phyloP scores from a whole-genome alignment of 495 filamentous ascomycete species.

The Poronia punctata region DNA sequence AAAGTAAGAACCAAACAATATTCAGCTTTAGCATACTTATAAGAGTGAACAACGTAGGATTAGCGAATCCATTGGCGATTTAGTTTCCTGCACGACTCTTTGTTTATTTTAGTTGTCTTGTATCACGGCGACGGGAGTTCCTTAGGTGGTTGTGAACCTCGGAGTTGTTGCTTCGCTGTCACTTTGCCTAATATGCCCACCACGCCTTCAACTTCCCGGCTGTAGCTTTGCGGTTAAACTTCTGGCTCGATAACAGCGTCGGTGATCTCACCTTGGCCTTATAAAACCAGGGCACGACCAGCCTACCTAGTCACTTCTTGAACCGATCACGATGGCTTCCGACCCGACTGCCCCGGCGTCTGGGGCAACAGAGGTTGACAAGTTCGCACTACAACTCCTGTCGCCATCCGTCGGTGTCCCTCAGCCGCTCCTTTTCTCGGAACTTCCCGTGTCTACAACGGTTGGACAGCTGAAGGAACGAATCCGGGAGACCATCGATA shows the following conservation, averaged over 20 bases:
- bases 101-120: too few species aligned
- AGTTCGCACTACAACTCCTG: conserved; percentile 54
- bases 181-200: conserved; percentile 4
- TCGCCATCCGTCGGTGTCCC: conserved; percentile 56
- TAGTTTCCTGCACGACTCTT: too few species aligned
- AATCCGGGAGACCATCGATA: conserved; percentile 49
- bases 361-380: conserved; percentile 13
- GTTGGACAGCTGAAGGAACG: conserved; percentile 53
- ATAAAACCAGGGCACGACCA: too few species aligned
- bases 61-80: too few species aligned
- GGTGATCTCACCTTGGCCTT: too few species aligned
- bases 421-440: conserved; percentile 45
- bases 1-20: not conserved
- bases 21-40: too few species aligned
- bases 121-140: too few species aligned
- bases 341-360: conserved; percentile 11
- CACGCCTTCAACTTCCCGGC: not conserved
- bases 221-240: too few species aligned
- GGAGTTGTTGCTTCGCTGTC: too few species aligned
- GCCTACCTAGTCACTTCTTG: too few species aligned
- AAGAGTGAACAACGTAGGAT: too few species aligned
- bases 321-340: conserved; percentile 21
- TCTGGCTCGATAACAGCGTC: too few species aligned
- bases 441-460: conserved; percentile 48
- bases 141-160: not conserved